A percentile compares a stretch with the other conserved stretches of the same genome.
phyloP scores from a whole-genome alignment of 345 rosid species.

The Moringa oleifera region DNA sequence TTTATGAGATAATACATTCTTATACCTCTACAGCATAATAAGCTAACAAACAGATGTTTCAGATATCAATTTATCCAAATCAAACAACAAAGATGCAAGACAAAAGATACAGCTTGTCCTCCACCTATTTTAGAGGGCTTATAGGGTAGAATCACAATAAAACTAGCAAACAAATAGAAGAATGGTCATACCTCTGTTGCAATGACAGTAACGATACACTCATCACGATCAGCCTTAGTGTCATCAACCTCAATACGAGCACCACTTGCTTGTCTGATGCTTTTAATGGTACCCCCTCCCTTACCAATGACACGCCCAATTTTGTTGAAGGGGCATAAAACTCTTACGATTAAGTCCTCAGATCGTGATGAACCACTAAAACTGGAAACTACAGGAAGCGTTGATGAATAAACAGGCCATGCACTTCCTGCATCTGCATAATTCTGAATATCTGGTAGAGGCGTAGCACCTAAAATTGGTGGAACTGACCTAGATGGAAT shows the following conservation, averaged over 20 bases:
- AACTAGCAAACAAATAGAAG: not conserved
- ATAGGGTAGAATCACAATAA: not conserved
- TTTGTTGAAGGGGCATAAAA: constrained; percentile 69
- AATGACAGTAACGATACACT: constrained; percentile 61
- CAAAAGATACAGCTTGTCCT: not conserved
- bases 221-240: constrained; percentile 54
- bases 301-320: constrained; percentile 97
- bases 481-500: constrained; percentile 59
- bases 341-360: constrained; percentile 61
- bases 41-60: not conserved
- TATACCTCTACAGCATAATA: not conserved
- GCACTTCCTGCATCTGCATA: constrained; percentile 58
- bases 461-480: constrained; percentile 52
- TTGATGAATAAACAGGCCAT: constrained; percentile 70
- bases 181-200: constrained; percentile 53
- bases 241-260: constrained; percentile 88
- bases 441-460: constrained; percentile 59
- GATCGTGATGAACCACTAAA: constrained; percentile 45
- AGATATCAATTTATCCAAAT: no score
- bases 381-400: constrained; percentile 62
- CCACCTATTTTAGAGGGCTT: not conserved
- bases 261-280: constrained; percentile 86
- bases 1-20: not conserved
- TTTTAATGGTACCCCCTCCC: constrained; percentile 87
- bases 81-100: not conserved